Evolutionary conservation across 768 basidiomycete genomes (phyloP).

Genomic region (Porpolomopsis calyptriformis): DNA sequence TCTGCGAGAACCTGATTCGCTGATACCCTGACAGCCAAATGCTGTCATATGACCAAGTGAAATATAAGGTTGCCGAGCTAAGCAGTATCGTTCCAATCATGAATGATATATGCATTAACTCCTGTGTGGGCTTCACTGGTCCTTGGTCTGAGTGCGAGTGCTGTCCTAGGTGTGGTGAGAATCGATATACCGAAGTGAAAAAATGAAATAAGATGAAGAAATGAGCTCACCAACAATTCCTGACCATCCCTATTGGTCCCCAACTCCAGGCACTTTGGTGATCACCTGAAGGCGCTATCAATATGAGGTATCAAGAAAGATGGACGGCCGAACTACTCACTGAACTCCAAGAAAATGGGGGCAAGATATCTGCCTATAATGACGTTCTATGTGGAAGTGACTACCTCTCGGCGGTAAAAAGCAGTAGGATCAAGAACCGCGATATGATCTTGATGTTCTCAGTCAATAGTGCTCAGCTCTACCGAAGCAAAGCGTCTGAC

Average conservation of each 20-base stretch:
- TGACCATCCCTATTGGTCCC: conserved; percentile 30
- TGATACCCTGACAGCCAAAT: conserved; percentile 18
- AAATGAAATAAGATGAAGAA: conserved; percentile 8
- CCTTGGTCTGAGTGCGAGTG: conserved; percentile 6
- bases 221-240: conserved; percentile 20
- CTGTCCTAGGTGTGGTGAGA: conserved; percentile 19
- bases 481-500: conserved; percentile 30
- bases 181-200: conserved; percentile 16
- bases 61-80: conserved; percentile 16
- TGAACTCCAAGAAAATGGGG: not conserved
- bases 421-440: conserved; percentile 14
- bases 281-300: conserved; percentile 13
- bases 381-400: conserved; percentile 21
- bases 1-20: conserved; percentile 13
- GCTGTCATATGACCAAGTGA: conserved; percentile 20
- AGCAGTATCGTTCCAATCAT: conserved; percentile 25
- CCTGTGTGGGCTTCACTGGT: conserved; percentile 17
- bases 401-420: conserved; percentile 14
- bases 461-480: conserved; percentile 31
- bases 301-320: conserved; percentile 19
- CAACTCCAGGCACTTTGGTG: conserved; percentile 29
- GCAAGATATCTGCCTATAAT: conserved; percentile 3
- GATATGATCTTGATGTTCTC: conserved; percentile 25
- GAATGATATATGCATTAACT: conserved; percentile 33
- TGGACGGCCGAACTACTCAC: not conserved